Conservation (phyloP, 306 rosid species). For the Lablab purpureus region DNA sequence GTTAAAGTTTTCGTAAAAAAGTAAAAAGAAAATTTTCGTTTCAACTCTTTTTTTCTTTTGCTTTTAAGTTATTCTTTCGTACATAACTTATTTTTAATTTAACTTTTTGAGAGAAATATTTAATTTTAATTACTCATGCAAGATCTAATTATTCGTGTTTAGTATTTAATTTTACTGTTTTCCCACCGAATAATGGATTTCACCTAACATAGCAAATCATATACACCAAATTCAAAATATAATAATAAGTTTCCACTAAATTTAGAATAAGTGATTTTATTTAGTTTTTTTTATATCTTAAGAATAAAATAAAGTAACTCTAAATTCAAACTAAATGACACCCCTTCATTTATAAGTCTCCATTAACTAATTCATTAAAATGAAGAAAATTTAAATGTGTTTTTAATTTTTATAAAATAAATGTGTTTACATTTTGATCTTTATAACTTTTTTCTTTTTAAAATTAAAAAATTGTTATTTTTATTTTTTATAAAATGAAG, state of each 20-base stretch:
- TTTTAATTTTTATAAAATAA: no score
- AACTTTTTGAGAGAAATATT: no score
- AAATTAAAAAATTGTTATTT: no score
- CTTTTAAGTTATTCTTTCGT: neutral
- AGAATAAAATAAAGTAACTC: no score
- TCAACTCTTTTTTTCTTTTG: slow-evolving; percentile 1
- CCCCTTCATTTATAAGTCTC: no score
- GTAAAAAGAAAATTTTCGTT: neutral
- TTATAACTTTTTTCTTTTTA: no score
- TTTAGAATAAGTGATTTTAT: neutral
- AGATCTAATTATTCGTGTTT: neutral
- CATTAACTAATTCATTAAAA: no score
- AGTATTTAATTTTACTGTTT: neutral
- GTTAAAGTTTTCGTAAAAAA: neutral
- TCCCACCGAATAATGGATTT: neutral
- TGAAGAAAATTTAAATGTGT: no score
- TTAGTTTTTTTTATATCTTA: neutral
- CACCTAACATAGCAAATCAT: neutral
- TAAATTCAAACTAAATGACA: no score
- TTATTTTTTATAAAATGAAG: no score
- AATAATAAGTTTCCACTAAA: neutral
- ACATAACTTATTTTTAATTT: neutral
- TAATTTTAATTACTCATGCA: neutral
- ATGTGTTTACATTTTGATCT: no score
- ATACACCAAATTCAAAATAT: neutral